A percentile compares a stretch with the other conserved stretches of the same genome.
Conservation (phyloP, 345 rosid genomes). For the Corymbia maculata region DNA sequence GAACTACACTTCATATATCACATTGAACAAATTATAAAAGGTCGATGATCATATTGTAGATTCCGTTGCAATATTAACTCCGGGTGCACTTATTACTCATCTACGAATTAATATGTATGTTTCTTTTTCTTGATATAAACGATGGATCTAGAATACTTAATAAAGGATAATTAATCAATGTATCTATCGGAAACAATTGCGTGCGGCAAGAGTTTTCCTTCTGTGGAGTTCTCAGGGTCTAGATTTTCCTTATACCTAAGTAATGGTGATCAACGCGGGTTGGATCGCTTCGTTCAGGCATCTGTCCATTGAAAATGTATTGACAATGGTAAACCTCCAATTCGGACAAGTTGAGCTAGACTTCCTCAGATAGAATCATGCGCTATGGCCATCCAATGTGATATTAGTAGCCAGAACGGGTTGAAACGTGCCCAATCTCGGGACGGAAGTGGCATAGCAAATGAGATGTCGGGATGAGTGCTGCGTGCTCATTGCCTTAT, state of each 20-base stretch:
- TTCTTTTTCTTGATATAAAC: no score
- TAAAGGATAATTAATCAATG: not conserved
- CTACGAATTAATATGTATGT: no score
- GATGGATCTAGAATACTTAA: not conserved
- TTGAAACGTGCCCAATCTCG: not conserved
- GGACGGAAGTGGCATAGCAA: not conserved
- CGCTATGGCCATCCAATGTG: not conserved
- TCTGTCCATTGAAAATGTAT: not conserved
- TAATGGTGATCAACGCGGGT: not conserved
- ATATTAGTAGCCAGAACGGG: not conserved
- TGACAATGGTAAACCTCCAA: not conserved
- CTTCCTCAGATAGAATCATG: not conserved
- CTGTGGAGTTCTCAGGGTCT: not conserved
- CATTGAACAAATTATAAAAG: no score
- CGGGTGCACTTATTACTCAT: not conserved
- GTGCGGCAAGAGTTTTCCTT: not conserved
- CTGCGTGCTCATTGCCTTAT: not conserved
- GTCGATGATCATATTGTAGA: no score
- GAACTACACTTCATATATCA: rapidly evolving
- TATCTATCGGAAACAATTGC: no score
- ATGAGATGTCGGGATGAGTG: not conserved
- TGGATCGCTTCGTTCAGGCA: not conserved
- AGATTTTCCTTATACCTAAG: not conserved
- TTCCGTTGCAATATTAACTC: not conserved
- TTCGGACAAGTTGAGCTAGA: not conserved